Percentiles rank a stretch among this genome's conserved stretches.
Conservation (phyloP, 2,329 filamentous ascomycete species). For the Fonsecaea erecta region DNA sequence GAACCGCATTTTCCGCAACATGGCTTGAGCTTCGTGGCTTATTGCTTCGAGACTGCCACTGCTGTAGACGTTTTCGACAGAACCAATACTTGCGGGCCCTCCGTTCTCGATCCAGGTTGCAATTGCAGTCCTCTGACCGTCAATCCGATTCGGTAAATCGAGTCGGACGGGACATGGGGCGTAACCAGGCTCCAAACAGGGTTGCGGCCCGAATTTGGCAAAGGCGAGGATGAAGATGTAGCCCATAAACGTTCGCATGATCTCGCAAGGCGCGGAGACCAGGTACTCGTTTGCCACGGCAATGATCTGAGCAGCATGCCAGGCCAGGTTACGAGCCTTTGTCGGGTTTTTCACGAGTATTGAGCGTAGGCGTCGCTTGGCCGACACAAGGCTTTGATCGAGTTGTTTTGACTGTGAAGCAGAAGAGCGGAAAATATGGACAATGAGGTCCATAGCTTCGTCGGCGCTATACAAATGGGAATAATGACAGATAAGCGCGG, state of each 20-base stretch:
- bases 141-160: constrained; percentile 25
- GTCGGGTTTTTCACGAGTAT: constrained; percentile 26
- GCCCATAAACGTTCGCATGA: constrained; percentile 34
- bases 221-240: constrained; percentile 33
- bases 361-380: constrained; percentile 24
- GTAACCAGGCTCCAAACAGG: constrained; percentile 5
- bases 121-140: constrained; percentile 23
- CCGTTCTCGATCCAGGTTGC: constrained; percentile 29
- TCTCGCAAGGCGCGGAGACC: constrained; percentile 40
- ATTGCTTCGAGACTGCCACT: constrained; percentile 25
- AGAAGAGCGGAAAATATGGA: constrained; percentile 29
- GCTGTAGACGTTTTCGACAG: constrained; percentile 27
- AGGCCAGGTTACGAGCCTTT: constrained; percentile 31
- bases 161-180: constrained; percentile 23
- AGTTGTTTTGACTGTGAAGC: constrained; percentile 21
- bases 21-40: constrained; percentile 27
- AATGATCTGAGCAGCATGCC: constrained; percentile 46
- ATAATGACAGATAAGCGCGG: constrained; percentile 31
- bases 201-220: constrained; percentile 28
- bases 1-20: constrained; percentile 29
- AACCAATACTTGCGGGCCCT: constrained; percentile 27
- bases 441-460: constrained; percentile 31
- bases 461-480: constrained; percentile 33
- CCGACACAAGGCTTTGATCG: constrained; percentile 21
- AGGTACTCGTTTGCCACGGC: constrained; percentile 55